Evolutionary conservation across 139 green algal species (phyloP).

Genomic region (Chlorella sorokiniana): DNA sequence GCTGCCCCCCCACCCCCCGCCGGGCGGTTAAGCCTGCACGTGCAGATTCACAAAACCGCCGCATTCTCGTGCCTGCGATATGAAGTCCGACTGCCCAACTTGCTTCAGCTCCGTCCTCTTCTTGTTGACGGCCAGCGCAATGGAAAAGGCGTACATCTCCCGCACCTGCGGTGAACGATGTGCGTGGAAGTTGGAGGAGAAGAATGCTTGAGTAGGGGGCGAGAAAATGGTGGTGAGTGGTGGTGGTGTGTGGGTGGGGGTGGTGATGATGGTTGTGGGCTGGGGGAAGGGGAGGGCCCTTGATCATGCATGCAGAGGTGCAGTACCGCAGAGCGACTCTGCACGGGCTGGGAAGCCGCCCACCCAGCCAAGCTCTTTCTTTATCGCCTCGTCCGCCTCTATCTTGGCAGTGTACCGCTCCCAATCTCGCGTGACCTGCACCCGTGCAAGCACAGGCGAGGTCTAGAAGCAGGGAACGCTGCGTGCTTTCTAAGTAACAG

Average conservation of each 20-base stretch:
- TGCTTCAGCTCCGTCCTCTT: constrained; percentile 50
- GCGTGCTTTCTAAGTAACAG: too few species aligned
- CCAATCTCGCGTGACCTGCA: constrained; percentile 74
- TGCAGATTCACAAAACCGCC: background rate
- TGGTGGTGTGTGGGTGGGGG: too few species aligned
- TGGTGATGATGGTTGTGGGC: too few species aligned
- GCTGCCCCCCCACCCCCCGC: too few species aligned
- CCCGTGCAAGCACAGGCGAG: too few species aligned
- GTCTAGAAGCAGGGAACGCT: too few species aligned
- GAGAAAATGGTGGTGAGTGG: too few species aligned
- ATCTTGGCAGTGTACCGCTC: constrained; percentile 77
- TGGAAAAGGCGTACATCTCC: constrained; percentile 90
- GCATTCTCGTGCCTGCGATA: constrained; percentile 30
- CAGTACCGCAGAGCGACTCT: too few species aligned
- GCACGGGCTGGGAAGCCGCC: constrained; percentile 25
- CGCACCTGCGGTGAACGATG: constrained; percentile 58
- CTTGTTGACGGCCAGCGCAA: constrained; percentile 45
- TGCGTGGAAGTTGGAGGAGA: background rate
- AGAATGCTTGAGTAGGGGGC: background rate
- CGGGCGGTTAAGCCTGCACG: background rate
- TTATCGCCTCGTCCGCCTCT: constrained; percentile 64
- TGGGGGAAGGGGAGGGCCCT: too few species aligned
- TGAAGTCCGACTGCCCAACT: constrained; percentile 29
- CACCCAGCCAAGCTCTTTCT: constrained; percentile 79
- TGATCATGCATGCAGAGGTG: too few species aligned